Base-by-base conservation (phyloP, 257 asterid species). In the Solanum piurae region DNA sequence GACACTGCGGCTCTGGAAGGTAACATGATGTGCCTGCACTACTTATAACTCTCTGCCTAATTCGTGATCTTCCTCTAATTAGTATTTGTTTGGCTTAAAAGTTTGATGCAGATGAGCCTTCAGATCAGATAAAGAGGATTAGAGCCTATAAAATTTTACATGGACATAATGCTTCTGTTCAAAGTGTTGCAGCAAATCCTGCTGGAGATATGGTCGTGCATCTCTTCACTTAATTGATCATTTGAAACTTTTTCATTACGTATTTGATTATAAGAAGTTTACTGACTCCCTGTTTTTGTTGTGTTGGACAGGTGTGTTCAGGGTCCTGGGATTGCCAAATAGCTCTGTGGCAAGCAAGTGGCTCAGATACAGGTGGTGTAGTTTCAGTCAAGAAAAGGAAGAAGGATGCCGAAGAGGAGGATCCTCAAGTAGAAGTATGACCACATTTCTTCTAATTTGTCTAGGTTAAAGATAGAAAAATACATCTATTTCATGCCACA, bases 271-370 rank as follows among this genome's bases (percentile, higher is more conserved):
- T 27, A 16, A 29, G 42, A 46, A 29, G 29, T 80, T 36, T 80
- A 80, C 68, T 16, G 42, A 80, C 29, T 27, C 42, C 49, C 42
- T 46, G 42, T 18, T 5, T 79, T 86, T 68, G 86, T 69, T 90
- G 27, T 84, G 44, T 69, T 89, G 33, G n/a, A 83, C 88, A 97
- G 99, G 93, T 96, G 73, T 95, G 98, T 89, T 95, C 99, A 25
- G 99, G 99, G 88, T 96, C 99, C 60, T 97, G 99, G 99, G 99
- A 97, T 88, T 89, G 93, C 89, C 89, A 94, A 89, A 89, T 97
- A 86, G 94, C 89, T 87, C 88, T 97, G 92, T 97, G 99, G 99
- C 92, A 91, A 87, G 52, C 90, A 82, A 92, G 87, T 89, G 90
- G 88, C 68, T 89, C 94, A 38, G 94, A 90, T 27, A 73, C 87